Evolutionary conservation across 768 basidiomycete genomes (phyloP).

Genomic region (Naganishia kalamii): DNA sequence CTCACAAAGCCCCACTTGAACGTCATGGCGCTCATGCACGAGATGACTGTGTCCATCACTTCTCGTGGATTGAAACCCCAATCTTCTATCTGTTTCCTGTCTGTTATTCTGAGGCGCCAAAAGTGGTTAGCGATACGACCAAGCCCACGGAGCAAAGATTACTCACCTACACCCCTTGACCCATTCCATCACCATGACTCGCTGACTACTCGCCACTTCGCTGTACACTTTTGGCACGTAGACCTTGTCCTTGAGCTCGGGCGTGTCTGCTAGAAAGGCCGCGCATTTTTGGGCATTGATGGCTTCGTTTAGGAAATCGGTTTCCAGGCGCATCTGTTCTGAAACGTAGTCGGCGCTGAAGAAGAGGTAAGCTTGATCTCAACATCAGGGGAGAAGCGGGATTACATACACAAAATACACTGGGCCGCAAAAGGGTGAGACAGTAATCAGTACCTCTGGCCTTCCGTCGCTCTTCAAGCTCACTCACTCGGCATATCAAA

Average conservation of each 20-base stretch:
- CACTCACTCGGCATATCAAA: conserved; percentile 67
- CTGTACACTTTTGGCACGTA: conserved; percentile 59
- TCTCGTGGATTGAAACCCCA: conserved; percentile 45
- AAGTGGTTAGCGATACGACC: background rate
- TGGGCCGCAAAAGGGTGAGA: conserved; percentile 19
- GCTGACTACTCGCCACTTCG: conserved; percentile 53
- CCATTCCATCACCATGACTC: conserved; percentile 54
- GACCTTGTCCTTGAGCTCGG: conserved; percentile 62
- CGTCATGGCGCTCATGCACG: conserved; percentile 75
- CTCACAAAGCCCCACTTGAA: conserved; percentile 89
- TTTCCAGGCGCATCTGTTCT: conserved; percentile 72
- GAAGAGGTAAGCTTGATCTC: background rate
- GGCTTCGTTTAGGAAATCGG: conserved; percentile 75
- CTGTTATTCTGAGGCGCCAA: conserved; percentile 43
- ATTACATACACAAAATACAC: conserved; percentile 35
- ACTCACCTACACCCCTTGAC: conserved; percentile 44
- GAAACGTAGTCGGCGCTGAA: conserved; percentile 52
- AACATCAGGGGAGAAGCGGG: background rate
- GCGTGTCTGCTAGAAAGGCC: conserved; percentile 62
- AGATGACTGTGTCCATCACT: conserved; percentile 79
- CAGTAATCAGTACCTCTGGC: background rate
- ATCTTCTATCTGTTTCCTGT: conserved; percentile 42
- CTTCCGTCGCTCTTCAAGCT: background rate
- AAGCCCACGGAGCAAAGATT: background rate
- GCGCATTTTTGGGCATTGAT: conserved; percentile 67